Percentiles rank a stretch among this genome's conserved stretches.
Evolutionary conservation across 306 rosid genomes (phyloP).

Genomic region (Ormosia emarginata): DNA sequence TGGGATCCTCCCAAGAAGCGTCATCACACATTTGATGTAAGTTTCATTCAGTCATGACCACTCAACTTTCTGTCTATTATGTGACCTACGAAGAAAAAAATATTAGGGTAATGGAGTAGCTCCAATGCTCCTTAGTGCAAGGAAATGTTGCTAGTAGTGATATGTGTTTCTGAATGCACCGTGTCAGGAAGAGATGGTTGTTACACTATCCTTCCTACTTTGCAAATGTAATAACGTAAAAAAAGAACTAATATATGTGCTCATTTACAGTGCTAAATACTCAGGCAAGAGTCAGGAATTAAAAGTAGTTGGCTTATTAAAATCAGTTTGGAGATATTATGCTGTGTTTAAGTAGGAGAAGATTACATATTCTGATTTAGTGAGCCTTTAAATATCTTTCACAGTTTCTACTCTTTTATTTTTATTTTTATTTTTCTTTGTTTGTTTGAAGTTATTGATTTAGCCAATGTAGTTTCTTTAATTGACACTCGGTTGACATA

Average conservation of each 20-base stretch:
- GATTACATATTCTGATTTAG: not conserved
- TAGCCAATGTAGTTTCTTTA: not conserved
- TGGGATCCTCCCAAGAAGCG: constrained; percentile 39
- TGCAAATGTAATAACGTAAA: not conserved
- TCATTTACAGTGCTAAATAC: not conserved
- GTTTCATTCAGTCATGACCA: constrained; percentile 9
- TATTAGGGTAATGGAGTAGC: not conserved
- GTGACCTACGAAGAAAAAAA: not conserved
- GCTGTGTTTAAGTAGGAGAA: not conserved
- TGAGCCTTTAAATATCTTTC: not conserved
- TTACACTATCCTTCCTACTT: not conserved
- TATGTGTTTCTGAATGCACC: not conserved
- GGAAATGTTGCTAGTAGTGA: not conserved
- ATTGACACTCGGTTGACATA: not conserved
- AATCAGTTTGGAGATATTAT: not conserved
- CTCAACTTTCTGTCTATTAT: not conserved
- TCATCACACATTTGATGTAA: constrained; percentile 1
- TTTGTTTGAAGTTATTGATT: not conserved
- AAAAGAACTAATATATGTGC: not conserved
- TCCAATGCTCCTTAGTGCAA: not conserved
- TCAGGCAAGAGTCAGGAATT: not conserved
- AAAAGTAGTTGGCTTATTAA: not conserved
- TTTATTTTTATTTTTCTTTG: not conserved
- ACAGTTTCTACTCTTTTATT: not conserved
- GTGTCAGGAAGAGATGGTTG: not conserved